These are phyloP conservation scores for Lophium mytilinum DNA, from an alignment of 495 filamentous ascomycete species.

Conservation along the genomic window DNA sequence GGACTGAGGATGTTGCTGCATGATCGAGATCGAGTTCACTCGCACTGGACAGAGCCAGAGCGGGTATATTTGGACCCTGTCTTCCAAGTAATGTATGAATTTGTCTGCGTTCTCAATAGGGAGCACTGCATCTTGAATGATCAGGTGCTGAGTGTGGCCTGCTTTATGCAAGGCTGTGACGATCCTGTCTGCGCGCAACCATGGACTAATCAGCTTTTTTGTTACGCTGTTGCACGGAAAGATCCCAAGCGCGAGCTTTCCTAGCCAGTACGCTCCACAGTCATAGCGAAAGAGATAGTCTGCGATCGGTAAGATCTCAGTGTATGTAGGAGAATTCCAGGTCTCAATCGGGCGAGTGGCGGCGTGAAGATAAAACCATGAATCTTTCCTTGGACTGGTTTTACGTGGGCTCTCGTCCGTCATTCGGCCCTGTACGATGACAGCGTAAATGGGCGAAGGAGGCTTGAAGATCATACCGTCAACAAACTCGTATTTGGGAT, in stretches of 20 bases:
- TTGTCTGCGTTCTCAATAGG: constrained; percentile 36
- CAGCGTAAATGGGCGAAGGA: constrained; percentile 33
- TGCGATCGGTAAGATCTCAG: constrained; percentile 44
- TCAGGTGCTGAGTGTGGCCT: constrained; percentile 37
- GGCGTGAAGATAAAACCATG: constrained; percentile 54
- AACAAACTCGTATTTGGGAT: constrained; percentile 43
- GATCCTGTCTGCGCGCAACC: neutral
- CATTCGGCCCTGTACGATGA: constrained; percentile 43
- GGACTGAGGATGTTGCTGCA: constrained; percentile 8
- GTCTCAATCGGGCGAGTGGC: constrained; percentile 24
- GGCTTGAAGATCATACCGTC: constrained; percentile 44
- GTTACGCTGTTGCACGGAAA: constrained; percentile 35
- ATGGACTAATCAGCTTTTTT: constrained; percentile 39
- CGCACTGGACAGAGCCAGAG: constrained; percentile 52
- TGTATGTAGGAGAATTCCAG: too few relatives aligned
- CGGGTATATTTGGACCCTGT: constrained; percentile 42
- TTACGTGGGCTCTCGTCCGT: constrained; percentile 33
- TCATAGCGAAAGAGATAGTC: constrained; percentile 59
- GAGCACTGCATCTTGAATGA: constrained; percentile 53
- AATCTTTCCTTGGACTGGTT: constrained; percentile 42
- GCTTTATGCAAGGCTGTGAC: constrained; percentile 41
- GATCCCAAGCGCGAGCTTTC: constrained; percentile 27
- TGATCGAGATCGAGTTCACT: constrained; percentile 13
- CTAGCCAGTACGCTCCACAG: constrained; percentile 52
- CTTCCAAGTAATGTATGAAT: constrained; percentile 40